Base-by-base conservation (phyloP, 2,329 filamentous ascomycete genomes). In the Drechslera avenae region DNA sequence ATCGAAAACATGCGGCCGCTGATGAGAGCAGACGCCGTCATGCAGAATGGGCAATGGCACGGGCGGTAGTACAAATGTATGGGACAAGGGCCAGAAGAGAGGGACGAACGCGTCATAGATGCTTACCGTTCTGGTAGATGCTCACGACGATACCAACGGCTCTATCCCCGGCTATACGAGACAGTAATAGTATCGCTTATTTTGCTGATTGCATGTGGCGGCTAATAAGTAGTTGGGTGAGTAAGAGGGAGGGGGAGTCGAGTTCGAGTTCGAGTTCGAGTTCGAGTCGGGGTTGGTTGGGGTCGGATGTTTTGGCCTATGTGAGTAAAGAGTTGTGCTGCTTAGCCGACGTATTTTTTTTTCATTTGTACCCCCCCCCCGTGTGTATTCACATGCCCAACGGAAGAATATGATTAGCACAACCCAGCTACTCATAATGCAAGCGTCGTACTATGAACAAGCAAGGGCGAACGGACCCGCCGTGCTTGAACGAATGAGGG, bases 381-480 rank as follows among this genome's bases (percentile, higher is more conserved):
- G 18, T 17, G 46, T 45, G 41, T 14, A 10, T 28, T 28, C 26
- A 28, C 26, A 28, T 28, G 26, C 42, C 36, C 28, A 28, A 23
- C 45, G 26, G 45, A 44, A 50, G 40, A 46, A 46, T 54, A 30
- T 56, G 55, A 57, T 60, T 61, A 52, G 57, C 57, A 66, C 62
- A 63, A 64, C 44, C 26, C 39, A 59, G 54, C 55, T 54, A 54
- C 39, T 26, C 45, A 52, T 52, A 52, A 44, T 52, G 49, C 50
- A 57, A 56, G 57, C 57, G 59, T 68, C 57, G 59, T 63, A 66
- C 60, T 55, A 49, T 54, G 40, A 62, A 46, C 39, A 57, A 57
- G 64, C 64, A 67, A 67, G 64, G 62, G 60, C 52, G 46, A 56
- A 54, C 52, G 55, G 57, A 32, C 54, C 60, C 54, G 47, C 33